Base-by-base conservation (phyloP, 2,329 filamentous ascomycete genomes). In the Thelonectria rubi region DNA sequence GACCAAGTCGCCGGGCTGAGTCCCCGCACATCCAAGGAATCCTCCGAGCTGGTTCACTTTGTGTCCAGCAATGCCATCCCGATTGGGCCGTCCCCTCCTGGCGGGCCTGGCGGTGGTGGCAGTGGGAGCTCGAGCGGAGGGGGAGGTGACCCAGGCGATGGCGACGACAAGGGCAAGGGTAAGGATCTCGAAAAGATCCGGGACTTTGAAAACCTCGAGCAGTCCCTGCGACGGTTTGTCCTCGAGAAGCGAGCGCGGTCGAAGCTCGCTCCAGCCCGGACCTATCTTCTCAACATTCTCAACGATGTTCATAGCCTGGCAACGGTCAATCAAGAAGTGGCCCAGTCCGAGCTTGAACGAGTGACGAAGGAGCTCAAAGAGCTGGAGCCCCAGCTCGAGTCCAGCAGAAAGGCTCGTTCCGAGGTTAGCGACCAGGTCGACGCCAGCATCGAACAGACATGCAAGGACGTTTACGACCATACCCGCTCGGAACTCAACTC, bases 51-150 rank as follows among this genome's bases (percentile, higher is more conserved):
- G 8, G 95, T 99, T 3, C 95, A 99, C 75, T 99, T 99, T 69
- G 95, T 99, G 3, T 98, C 95, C 2, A 98, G 94, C 74, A 97
- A 97, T 75, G 94, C 94, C 3, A 91, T 99, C 61, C 94, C 94
- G 0, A 89, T 91, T 56, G 84, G 83, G 1, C 85, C 88, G 10
- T 77, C 85, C 0, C 82, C 86, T 15, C 80, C 84, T 3, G 82
- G 84, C n/a, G 82, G 82, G 39, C 84, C 83, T 34, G 82, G 82
- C 9, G 84, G 84, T 32, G 79, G 81, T 60, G 84, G 83, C 45
- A 84, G 84, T 42, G 84, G 84, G 39, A 81, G 81, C 64, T 77
- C 79, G 17, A 82, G 83, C 42, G 86, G 84, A n/a, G 84, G 82
- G 14, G 83, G 79, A 7, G 83, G 84, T 53, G 83, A 87, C 58